These are phyloP conservation scores for Epichloe bromicola DNA, from an alignment of 2,329 filamentous ascomycete species.

Conservation along the genomic window DNA sequence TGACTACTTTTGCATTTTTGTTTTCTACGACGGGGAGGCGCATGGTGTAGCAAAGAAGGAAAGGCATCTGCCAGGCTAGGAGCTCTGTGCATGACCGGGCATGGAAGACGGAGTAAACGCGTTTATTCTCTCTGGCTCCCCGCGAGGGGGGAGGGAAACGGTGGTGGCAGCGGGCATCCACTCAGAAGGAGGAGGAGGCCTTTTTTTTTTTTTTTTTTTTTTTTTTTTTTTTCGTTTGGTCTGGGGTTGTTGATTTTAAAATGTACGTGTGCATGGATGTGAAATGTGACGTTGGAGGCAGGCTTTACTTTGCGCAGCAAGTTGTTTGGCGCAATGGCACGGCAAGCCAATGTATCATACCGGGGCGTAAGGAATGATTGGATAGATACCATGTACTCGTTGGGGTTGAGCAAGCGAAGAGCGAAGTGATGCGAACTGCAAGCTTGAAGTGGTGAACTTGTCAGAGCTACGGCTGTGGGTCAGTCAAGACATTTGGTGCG, in stretches of 20 bases:
- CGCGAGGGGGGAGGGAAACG: neutral
- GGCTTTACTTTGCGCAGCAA: neutral
- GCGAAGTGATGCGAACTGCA: neutral
- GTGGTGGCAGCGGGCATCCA: neutral
- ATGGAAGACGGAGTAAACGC: constrained; percentile 1
- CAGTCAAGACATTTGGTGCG: too few relatives aligned
- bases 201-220: neutral
- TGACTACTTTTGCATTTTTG: neutral
- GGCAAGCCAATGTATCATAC: neutral
- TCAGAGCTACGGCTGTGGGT: neutral
- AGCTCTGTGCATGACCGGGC: neutral
- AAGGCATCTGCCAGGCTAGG: neutral
- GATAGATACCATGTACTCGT: neutral
- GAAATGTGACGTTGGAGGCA: neutral
- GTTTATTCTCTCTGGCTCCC: neutral
- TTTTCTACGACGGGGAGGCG: neutral
- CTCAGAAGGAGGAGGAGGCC: neutral
- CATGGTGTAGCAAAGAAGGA: neutral
- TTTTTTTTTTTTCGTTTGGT: neutral
- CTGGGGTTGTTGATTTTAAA: too few relatives aligned
- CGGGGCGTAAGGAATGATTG: neutral
- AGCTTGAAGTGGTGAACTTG: too few relatives aligned
- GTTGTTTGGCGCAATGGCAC: neutral
- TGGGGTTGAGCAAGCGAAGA: neutral
- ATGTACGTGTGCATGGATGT: neutral